Evolutionary conservation across 169 alveolate genomes (phyloP).

Genomic region (Plasmodium chabaudi): DNA sequence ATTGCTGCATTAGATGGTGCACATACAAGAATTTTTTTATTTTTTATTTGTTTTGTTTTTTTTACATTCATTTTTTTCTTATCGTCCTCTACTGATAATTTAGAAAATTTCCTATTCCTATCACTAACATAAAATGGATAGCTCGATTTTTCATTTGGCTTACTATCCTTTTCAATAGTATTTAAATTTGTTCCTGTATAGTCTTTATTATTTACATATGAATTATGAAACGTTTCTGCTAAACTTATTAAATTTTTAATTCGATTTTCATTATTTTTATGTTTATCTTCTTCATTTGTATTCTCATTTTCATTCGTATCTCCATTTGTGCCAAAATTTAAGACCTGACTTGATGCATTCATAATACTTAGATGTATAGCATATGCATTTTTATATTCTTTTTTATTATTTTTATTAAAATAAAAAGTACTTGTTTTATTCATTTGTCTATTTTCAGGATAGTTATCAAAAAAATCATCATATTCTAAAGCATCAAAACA

Average conservation of each 20-base stretch:
- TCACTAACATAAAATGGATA: constrained; percentile 21
- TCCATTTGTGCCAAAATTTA: constrained; percentile 5
- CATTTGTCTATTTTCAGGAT: constrained; percentile 6
- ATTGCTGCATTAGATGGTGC: constrained; percentile 99
- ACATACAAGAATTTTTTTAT: constrained; percentile 93
- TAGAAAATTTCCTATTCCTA: neutral
- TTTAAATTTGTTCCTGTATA: neutral
- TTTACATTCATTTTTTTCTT: constrained; percentile 13
- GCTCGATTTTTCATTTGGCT: constrained; percentile 14
- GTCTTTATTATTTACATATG: constrained; percentile 23
- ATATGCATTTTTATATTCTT: constrained; percentile 43
- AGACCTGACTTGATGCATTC: constrained; percentile 41
- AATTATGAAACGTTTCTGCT: constrained; percentile 32
- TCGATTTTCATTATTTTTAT: constrained; percentile 57
- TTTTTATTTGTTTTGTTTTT: constrained; percentile 24
- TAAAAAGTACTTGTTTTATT: constrained; percentile 15
- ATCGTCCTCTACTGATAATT: neutral
- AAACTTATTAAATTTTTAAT: constrained; percentile 35
- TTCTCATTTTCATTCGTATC: neutral
- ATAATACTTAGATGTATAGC: constrained; percentile 66
- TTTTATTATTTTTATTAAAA: constrained; percentile 13
- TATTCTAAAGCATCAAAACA: constrained; percentile 70
- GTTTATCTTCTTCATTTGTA: constrained; percentile 19
- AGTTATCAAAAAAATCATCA: constrained; percentile 58
- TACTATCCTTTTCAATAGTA: neutral